Base-by-base conservation (phyloP, 306 rosid genomes). In the Gillenia trifoliata region DNA sequence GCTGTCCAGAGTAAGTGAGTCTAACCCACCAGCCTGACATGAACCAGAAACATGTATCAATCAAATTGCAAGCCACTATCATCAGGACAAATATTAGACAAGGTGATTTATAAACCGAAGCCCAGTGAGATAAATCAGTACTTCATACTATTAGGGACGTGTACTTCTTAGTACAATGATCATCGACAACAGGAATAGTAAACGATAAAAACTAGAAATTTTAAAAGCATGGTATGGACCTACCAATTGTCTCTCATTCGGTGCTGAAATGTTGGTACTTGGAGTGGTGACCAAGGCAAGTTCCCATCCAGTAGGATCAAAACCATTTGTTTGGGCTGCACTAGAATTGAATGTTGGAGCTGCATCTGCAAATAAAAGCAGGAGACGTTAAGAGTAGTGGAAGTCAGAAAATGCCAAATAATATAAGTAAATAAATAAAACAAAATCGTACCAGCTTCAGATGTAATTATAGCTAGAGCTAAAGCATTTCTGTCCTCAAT, bases 251-350 rank as follows among this genome's bases (percentile, higher is more conserved):
- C 98, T 88, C 38, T 95, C 99, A 41, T 89, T 90, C 75, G 77
- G 84, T 76, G 98, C 66, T 64, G 99, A 95, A 57, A 95, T 88
- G 82, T 92, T 71, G 72, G 75, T 84, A 81, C 99, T 92, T 65
- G 99, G 99, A 85, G 96, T 85, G 82, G 87, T 71, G 76, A 95
- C 98, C 64, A 95, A 87, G 64, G 99, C 98, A 74, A 95, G 92
- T 78, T 95, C 99, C 99, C 99, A 95, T 31, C 99, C 99, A 12
- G 92, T 88, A 47, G 99, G 93, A 81, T 92, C 99, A 83, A 86
- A 95, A 78, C 90, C 89, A 23, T 86, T 90, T 56, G 88, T 66
- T 78, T 82, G 96, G 36, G 79, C 30, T 20, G 87, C 75, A 75
- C 76, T 80, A 40, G 98, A 77, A 75, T 80, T 77, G 78, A 90